Evolutionary conservation across 768 basidiomycete genomes (phyloP).

Genomic region (Chalciporus sphaerocephalus): DNA sequence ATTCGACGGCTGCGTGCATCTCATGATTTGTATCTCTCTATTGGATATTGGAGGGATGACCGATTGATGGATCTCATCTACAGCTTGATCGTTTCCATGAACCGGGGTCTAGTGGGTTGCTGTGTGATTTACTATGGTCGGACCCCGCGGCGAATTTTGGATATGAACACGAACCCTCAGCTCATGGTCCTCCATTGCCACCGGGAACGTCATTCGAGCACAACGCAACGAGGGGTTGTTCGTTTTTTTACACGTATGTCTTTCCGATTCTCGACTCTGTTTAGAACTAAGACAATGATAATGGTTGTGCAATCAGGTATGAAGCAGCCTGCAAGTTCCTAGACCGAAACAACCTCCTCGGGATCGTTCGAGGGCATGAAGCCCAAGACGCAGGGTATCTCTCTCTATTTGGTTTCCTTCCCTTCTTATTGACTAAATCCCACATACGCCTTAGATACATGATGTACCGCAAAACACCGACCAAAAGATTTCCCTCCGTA

Average conservation of each 20-base stretch:
- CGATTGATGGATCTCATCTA: slow-evolving; percentile 8
- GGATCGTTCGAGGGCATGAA: slow-evolving; percentile 95
- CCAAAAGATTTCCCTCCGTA: slow-evolving; percentile 93
- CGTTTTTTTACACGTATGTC: slow-evolving; percentile 85
- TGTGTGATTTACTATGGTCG: slow-evolving; percentile 95
- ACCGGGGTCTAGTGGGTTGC: slow-evolving; percentile 84
- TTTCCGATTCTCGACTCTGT: background rate
- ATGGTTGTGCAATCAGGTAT: slow-evolving; percentile 44
- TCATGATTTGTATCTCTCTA: background rate
- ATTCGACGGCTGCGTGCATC: slow-evolving; percentile 49
- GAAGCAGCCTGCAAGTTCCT: slow-evolving; percentile 94
- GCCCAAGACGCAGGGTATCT: slow-evolving; percentile 93
- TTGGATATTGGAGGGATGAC: background rate
- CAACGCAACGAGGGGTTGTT: slow-evolving; percentile 87
- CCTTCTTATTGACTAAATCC: background rate
- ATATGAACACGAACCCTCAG: slow-evolving; percentile 58
- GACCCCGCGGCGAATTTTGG: slow-evolving; percentile 91
- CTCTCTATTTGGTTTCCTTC: background rate
- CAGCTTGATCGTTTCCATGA: slow-evolving; percentile 92
- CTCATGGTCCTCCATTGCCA: slow-evolving; percentile 49
- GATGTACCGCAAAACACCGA: slow-evolving; percentile 94
- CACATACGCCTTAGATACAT: slow-evolving; percentile 52
- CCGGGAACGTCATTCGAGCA: slow-evolving; percentile 64
- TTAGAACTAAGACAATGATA: slow-evolving; percentile 1
- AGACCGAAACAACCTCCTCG: slow-evolving; percentile 83